A percentile compares a stretch with the other conserved stretches of the same genome.
Evolutionary conservation across 208 protist genomes (phyloP).

Genomic region (Crithidia bombi): DNA sequence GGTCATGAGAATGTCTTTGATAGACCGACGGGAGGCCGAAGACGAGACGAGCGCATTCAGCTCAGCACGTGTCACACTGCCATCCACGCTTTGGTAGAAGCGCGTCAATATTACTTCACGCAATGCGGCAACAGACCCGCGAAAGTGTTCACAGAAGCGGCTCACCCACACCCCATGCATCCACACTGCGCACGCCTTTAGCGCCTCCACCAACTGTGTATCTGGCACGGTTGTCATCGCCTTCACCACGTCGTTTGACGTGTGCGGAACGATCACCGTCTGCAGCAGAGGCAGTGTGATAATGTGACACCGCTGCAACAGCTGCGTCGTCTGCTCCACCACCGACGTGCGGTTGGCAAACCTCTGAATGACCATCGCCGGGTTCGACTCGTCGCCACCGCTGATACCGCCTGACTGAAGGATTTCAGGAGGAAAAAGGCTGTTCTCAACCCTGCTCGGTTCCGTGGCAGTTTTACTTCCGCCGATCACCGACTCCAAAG

Average conservation of each 20-base stretch:
- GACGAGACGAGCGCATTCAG: constrained; percentile 64
- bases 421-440: constrained; percentile 84
- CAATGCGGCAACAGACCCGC: constrained; percentile 68
- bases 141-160: constrained; percentile 52
- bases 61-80: constrained; percentile 48
- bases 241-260: constrained; percentile 34
- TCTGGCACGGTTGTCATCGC: constrained; percentile 26
- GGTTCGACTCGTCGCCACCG: constrained; percentile 56
- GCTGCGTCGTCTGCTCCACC: constrained; percentile 53
- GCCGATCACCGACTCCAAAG: constrained; percentile 33
- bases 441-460: constrained; percentile 47
- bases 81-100: constrained; percentile 74
- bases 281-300: constrained; percentile 48
- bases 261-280: constrained; percentile 15
- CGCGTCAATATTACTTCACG: constrained; percentile 68
- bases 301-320: constrained; percentile 74
- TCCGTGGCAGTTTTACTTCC: not conserved
- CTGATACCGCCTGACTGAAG: constrained; percentile 75
- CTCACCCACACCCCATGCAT: constrained; percentile 90
- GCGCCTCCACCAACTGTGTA: constrained; percentile 49
- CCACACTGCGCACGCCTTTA: constrained; percentile 60
- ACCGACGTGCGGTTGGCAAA: constrained; percentile 60
- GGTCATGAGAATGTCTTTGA: constrained; percentile 75
- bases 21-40: constrained; percentile 36
- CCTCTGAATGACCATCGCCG: constrained; percentile 57